Evolutionary conservation across 805 yeast species (phyloP).

Genomic region (Candida parachauliodes): DNA sequence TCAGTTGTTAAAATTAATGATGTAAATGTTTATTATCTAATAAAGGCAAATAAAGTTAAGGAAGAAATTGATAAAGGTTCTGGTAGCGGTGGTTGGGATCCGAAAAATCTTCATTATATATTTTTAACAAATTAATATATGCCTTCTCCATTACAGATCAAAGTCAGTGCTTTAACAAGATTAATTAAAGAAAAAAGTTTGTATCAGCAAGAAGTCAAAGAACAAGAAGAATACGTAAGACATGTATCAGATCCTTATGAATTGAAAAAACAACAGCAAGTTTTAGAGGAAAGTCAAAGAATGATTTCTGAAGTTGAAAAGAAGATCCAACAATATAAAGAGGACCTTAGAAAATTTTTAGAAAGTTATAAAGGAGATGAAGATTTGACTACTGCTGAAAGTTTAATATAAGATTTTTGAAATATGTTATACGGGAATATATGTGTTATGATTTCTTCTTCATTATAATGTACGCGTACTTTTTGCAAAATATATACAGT

Average conservation of each 20-base stretch:
- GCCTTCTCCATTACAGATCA: slow-evolving; percentile 68
- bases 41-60: slow-evolving; percentile 19
- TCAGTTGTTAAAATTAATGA: slow-evolving; percentile 44
- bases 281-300: slow-evolving; percentile 35
- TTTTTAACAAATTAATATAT: slow-evolving; percentile 26
- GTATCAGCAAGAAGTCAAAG: slow-evolving; percentile 56
- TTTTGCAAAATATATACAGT: no score
- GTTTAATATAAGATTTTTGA: no score
- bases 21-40: slow-evolving; percentile 21
- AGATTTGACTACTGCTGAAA: slow-evolving; percentile 20
- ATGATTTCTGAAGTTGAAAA: slow-evolving; percentile 30
- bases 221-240: slow-evolving; percentile 49
- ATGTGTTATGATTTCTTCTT: no score
- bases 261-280: slow-evolving; percentile 45
- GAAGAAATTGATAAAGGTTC: slow-evolving; percentile 15
- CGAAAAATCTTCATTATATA: slow-evolving; percentile 10
- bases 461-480: no score
- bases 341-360: slow-evolving; percentile 11
- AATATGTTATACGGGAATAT: no score
- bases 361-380: slow-evolving; percentile 25
- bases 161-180: slow-evolving; percentile 64
- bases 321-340: slow-evolving; percentile 18
- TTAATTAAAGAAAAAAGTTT: slow-evolving; percentile 62
- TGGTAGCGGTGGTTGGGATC: slow-evolving; percentile 24
- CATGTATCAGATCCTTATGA: slow-evolving; percentile 61